Percentiles rank a stretch among this genome's conserved stretches.
phyloP scores from a whole-genome alignment of 2,329 filamentous ascomycete species.

The Ophiostoma sp. region DNA sequence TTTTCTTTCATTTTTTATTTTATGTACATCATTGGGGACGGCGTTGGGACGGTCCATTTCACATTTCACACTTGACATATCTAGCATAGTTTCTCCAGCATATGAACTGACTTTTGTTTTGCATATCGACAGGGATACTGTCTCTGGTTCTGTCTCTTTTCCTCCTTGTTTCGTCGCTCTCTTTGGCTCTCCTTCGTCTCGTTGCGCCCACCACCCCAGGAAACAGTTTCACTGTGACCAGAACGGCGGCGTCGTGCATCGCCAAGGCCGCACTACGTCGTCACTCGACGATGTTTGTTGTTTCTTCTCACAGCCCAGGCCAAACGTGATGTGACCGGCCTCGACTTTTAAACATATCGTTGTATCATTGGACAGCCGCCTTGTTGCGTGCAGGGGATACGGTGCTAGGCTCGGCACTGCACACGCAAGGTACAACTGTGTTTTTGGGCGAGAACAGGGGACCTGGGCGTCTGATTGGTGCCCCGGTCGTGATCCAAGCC shows the following conservation, averaged over 20 bases:
- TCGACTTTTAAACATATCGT: not conserved
- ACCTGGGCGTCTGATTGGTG: not conserved
- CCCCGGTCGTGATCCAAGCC: not conserved
- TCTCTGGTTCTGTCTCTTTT: not conserved
- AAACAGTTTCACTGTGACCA: constrained; percentile 22
- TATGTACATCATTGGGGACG: not conserved
- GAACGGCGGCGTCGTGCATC: constrained; percentile 12
- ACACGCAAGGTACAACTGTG: constrained; percentile 14
- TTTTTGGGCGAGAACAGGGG: not conserved
- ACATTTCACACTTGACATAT: not conserved
- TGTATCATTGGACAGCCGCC: constrained; percentile 2
- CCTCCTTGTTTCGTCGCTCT: not conserved
- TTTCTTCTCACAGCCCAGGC: not conserved
- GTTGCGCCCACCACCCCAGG: constrained; percentile 15
- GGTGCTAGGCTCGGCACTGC: constrained; percentile 16
- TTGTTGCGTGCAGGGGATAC: not conserved
- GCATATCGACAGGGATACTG: constrained; percentile 12
- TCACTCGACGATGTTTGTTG: constrained; percentile 2
- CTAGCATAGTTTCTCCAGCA: constrained; percentile 7
- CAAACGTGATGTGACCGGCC: constrained; percentile 16
- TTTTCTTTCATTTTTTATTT: not conserved
- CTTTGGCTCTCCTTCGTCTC: not conserved
- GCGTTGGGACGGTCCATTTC: not conserved
- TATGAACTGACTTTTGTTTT: not conserved
- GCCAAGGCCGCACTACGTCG: constrained; percentile 18